phyloP scores from a whole-genome alignment of 2,329 filamentous ascomycete genomes.

The Bipolaris cookei region DNA sequence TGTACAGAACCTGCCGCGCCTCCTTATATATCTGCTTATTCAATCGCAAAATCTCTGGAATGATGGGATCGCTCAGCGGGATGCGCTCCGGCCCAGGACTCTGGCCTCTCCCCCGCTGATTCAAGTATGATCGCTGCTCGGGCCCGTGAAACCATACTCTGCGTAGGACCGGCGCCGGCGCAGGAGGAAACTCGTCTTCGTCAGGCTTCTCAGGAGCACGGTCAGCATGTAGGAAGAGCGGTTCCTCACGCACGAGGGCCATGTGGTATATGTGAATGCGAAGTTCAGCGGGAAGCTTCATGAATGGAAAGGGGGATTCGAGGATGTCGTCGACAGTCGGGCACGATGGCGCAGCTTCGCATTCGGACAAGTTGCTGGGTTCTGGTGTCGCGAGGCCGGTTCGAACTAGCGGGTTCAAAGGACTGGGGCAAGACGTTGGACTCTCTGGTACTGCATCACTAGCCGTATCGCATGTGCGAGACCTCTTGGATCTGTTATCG shows the following conservation, averaged over 20 bases:
- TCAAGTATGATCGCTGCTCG: not conserved
- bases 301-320: conserved; percentile 45
- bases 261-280: conserved; percentile 54
- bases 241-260: conserved; percentile 38
- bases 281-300: conserved; percentile 56
- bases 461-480: conserved; percentile 7
- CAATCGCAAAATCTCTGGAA: conserved; percentile 49
- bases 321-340: not conserved
- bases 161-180: not conserved
- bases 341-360: conserved; percentile 7
- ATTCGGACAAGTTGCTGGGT: conserved; percentile 26
- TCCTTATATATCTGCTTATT: conserved; percentile 49
- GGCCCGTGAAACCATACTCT: conserved; percentile 2
- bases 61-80: conserved; percentile 42
- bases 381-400: conserved; percentile 31
- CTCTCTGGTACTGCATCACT: conserved; percentile 2
- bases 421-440: not conserved
- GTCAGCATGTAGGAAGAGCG: conserved; percentile 40
- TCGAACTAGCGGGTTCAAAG: conserved; percentile 7
- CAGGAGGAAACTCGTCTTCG: conserved; percentile 10
- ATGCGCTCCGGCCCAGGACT: not conserved
- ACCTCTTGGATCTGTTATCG: conserved; percentile 10
- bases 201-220: conserved; percentile 20
- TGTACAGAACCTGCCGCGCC: conserved; percentile 41
- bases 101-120: not conserved